Conservation (phyloP, 1,284 basidiomycete genomes). For the Ganoderma sinense region DNA sequence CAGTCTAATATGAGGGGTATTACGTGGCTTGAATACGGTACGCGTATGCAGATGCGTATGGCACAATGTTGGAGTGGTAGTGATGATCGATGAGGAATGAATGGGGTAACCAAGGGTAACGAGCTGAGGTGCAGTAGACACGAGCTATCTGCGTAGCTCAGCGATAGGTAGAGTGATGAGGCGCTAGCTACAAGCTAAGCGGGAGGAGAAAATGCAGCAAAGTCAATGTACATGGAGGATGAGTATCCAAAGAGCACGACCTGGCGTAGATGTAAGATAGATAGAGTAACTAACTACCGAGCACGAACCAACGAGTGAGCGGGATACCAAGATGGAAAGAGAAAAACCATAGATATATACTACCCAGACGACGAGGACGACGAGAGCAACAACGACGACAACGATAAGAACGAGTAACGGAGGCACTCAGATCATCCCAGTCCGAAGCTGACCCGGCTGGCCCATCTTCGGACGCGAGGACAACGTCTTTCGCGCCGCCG, state of each 20-base stretch:
- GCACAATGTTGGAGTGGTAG: background rate
- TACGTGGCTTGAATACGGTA: constrained; percentile 2
- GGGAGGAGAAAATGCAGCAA: constrained; percentile 1
- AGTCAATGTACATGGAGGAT: constrained; percentile 11
- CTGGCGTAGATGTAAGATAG: constrained; percentile 24
- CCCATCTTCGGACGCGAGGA: constrained; percentile 24
- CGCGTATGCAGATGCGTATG: constrained; percentile 3
- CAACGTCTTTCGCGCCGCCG: constrained; percentile 21
- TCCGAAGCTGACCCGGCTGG: constrained; percentile 30
- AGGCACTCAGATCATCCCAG: constrained; percentile 29
- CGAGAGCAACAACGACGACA: constrained; percentile 1
- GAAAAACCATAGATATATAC: constrained; percentile 11
- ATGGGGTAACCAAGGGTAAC: no score
- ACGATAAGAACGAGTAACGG: constrained; percentile 5
- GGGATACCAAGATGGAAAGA: constrained; percentile 4
- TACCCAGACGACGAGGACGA: constrained; percentile 4
- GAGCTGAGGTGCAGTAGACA: background rate
- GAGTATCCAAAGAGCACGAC: constrained; percentile 25
- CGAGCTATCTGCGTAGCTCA: constrained; percentile 2
- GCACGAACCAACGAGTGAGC: constrained; percentile 14
- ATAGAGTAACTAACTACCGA: constrained; percentile 22
- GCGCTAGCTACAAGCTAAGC: background rate
- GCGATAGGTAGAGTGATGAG: background rate
- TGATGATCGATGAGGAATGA: background rate
- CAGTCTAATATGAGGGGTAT: constrained; percentile 12